Evolutionary conservation across 805 yeast species (phyloP).

Genomic region (Hermanozyma aechmeae): DNA sequence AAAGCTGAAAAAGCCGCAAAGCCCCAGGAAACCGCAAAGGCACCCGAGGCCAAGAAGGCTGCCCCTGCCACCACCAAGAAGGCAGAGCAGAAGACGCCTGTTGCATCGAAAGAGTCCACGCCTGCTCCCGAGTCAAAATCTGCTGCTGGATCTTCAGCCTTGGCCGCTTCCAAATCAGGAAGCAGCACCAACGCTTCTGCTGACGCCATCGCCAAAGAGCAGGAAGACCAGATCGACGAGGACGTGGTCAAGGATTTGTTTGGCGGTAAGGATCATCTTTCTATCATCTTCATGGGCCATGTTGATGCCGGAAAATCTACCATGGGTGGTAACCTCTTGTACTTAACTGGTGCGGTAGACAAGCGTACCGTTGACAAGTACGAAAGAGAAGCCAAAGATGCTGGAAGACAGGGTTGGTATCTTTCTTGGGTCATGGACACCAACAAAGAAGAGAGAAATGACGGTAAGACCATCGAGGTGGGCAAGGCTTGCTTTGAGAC

Average conservation of each 20-base stretch:
- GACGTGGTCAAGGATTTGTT: conserved; percentile 86
- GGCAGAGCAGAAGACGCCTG: conserved; percentile 5
- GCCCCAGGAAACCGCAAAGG: too few relatives aligned
- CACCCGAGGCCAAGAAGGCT: conserved; percentile 14
- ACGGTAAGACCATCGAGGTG: conserved; percentile 98
- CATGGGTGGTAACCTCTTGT: conserved; percentile 96
- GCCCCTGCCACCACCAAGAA: conserved; percentile 7
- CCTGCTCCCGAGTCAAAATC: too few relatives aligned
- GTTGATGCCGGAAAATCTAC: conserved; percentile 99
- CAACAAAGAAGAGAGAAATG: conserved; percentile 96
- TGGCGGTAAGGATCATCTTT: conserved; percentile 95
- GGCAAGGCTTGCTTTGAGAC: conserved; percentile 98
- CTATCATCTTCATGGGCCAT: conserved; percentile 98
- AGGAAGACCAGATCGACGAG: conserved; percentile 76
- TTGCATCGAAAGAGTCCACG: conserved; percentile 11
- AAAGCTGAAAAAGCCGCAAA: conserved; percentile 10
- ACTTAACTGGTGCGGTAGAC: conserved; percentile 93
- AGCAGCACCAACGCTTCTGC: conserved; percentile 12
- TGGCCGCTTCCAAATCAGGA: not conserved
- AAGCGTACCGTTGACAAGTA: conserved; percentile 97
- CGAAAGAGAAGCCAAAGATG: conserved; percentile 97
- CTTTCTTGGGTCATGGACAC: conserved; percentile 99
- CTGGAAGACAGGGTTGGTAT: conserved; percentile 99
- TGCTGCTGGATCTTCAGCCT: not conserved
- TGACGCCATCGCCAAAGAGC: conserved; percentile 55